Conservation (phyloP, 805 yeast species). For the Lipomyces chichibuensis region DNA sequence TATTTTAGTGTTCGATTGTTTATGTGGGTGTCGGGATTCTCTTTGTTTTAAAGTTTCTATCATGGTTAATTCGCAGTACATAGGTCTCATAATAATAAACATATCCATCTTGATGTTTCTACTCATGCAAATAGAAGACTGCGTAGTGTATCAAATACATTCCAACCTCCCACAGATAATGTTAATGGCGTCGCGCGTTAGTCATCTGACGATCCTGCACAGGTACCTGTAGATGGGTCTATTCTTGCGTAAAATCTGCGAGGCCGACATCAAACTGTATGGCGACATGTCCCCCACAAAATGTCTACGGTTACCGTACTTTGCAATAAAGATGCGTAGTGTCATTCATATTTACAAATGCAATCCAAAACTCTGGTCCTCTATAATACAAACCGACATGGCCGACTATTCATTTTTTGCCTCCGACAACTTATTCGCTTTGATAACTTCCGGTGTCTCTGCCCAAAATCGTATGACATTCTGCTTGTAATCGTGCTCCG, state of each 20-base stretch:
- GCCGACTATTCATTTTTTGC: not conserved
- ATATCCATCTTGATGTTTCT: not conserved
- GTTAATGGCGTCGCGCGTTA: too few species aligned
- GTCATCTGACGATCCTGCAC: too few species aligned
- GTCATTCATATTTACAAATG: not conserved
- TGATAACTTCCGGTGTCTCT: conserved; percentile 19
- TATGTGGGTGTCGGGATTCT: not conserved
- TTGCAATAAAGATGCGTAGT: not conserved
- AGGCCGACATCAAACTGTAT: not conserved
- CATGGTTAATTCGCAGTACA: not conserved
- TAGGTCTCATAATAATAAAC: not conserved
- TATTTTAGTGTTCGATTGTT: not conserved
- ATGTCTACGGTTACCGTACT: too few species aligned
- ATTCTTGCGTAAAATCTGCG: not conserved
- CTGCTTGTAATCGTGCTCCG: conserved; percentile 81
- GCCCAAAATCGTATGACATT: conserved; percentile 56
- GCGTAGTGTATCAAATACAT: too few species aligned
- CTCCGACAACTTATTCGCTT: conserved; percentile 5
- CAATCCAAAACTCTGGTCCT: not conserved
- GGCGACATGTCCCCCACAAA: not conserved
- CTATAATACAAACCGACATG: not conserved
- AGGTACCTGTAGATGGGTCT: too few species aligned
- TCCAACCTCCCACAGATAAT: not conserved
- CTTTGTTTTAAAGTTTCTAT: not conserved
- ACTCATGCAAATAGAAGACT: not conserved